A percentile compares a stretch with the other conserved stretches of the same genome.
These are phyloP conservation scores for Metschnikowia orientalis DNA, from an alignment of 805 yeast species.

Conservation along the genomic window DNA sequence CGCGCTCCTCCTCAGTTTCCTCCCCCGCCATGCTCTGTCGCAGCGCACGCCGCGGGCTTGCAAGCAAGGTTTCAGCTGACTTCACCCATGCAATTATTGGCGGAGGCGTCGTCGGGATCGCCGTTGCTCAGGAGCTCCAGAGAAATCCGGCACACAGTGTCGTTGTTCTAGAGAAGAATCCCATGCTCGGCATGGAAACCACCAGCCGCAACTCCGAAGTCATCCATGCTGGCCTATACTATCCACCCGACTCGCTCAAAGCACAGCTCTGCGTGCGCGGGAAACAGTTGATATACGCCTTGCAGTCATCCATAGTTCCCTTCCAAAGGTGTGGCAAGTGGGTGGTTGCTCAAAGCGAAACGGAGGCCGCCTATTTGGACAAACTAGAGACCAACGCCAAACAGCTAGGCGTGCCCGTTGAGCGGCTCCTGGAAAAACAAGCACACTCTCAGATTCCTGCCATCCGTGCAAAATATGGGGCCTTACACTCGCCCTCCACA, in stretches of 20 bases:
- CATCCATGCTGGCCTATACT: conserved; percentile 85
- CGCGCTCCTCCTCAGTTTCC: no score
- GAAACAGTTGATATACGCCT: conserved; percentile 56
- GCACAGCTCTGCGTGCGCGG: conserved; percentile 72
- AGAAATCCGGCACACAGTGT: conserved; percentile 46
- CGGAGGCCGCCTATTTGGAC: conserved; percentile 57
- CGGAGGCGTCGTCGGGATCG: conserved; percentile 81
- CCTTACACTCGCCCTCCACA: conserved; percentile 71
- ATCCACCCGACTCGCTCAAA: conserved; percentile 65
- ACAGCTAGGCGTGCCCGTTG: conserved; percentile 52
- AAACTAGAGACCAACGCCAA: conserved; percentile 47
- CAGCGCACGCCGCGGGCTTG: conserved; percentile 3
- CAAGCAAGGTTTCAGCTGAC: conserved; percentile 28
- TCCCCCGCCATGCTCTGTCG: conserved; percentile 5
- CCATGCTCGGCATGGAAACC: conserved; percentile 68
- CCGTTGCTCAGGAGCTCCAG: conserved; percentile 68
- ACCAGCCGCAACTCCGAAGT: conserved; percentile 91
- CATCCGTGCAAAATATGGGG: conserved; percentile 57
- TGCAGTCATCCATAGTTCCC: conserved; percentile 41
- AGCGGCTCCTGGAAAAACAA: conserved; percentile 43
- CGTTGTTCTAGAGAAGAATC: conserved; percentile 65
- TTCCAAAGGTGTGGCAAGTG: conserved; percentile 71
- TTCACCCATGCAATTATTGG: conserved; percentile 74
- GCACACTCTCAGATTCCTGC: conserved; percentile 59
- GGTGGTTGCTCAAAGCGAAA: conserved; percentile 76